A percentile compares a stretch with the other conserved stretches of the same genome.
These are phyloP conservation scores for Castanea mollissima DNA, from an alignment of 306 rosid species.

Conservation along the genomic window DNA sequence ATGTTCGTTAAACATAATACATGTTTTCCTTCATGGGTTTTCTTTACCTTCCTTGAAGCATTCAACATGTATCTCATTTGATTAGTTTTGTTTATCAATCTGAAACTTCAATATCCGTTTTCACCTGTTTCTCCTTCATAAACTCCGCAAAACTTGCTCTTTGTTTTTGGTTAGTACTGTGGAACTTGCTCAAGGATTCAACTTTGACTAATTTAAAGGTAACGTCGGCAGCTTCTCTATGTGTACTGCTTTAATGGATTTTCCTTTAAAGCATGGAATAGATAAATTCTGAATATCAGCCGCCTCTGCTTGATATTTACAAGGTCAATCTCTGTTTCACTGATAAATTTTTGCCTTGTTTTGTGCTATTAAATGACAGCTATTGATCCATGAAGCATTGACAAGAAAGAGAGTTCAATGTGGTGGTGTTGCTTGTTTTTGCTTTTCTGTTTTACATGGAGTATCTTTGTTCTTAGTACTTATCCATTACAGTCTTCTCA, in stretches of 20 bases:
- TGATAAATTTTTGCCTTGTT: neutral
- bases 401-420: conserved; percentile 40
- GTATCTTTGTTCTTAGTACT: conserved; percentile 34
- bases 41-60: neutral
- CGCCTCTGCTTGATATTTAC: neutral
- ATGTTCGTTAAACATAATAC: neutral
- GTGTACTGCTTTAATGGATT: neutral
- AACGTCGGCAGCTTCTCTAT: neutral
- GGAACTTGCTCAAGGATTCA: neutral
- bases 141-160: neutral
- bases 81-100: neutral
- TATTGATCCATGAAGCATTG: conserved; percentile 28
- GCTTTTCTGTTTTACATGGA: conserved; percentile 45
- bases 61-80: neutral
- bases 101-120: neutral
- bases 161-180: neutral
- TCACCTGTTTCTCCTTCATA: neutral
- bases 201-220: neutral
- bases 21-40: neutral
- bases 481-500: conserved; percentile 70
- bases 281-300: neutral
- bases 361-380: conserved; percentile 17
- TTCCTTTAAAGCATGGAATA: neutral
- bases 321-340: neutral
- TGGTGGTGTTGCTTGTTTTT: conserved; percentile 39